A percentile compares a stretch with the other conserved stretches of the same genome.
phyloP scores from a whole-genome alignment of 768 basidiomycete genomes.

The Scleroderma citrinum region DNA sequence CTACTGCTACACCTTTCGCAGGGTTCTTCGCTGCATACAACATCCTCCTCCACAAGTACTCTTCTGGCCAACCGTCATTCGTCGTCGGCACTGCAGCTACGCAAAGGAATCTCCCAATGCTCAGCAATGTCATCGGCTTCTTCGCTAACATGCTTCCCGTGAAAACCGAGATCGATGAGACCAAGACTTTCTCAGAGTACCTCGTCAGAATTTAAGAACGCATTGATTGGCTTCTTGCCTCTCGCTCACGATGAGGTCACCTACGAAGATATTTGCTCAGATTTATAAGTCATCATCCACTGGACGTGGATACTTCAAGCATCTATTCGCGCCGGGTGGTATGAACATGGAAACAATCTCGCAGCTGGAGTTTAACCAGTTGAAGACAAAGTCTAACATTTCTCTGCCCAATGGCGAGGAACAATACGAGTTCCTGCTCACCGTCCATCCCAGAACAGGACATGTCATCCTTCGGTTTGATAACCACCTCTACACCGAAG shows the following conservation, averaged over 20 bases:
- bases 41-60: constrained; percentile 29
- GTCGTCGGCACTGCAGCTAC: constrained; percentile 27
- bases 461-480: constrained; percentile 24
- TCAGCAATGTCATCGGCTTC: constrained; percentile 24
- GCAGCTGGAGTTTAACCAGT: constrained; percentile 13
- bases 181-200: constrained; percentile 20
- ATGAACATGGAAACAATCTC: constrained; percentile 23
- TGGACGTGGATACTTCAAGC: constrained; percentile 27
- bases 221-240: constrained; percentile 16
- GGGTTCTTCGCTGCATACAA: constrained; percentile 29
- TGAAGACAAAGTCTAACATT: constrained; percentile 12
- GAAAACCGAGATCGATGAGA: constrained; percentile 22
- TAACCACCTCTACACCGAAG: constrained; percentile 24
- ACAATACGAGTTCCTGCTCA: constrained; percentile 17
- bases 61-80: constrained; percentile 20
- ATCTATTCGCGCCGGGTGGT: constrained; percentile 26
- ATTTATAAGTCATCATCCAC: constrained; percentile 19
- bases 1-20: constrained; percentile 20
- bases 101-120: constrained; percentile 24
- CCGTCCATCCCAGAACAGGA: constrained; percentile 20
- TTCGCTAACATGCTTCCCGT: constrained; percentile 28
- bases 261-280: constrained; percentile 24
- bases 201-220: constrained; percentile 17
- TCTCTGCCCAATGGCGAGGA: constrained; percentile 26
- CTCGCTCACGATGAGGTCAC: constrained; percentile 24